phyloP scores from a whole-genome alignment of 495 filamentous ascomycete genomes.

The Penicillium arizonense region DNA sequence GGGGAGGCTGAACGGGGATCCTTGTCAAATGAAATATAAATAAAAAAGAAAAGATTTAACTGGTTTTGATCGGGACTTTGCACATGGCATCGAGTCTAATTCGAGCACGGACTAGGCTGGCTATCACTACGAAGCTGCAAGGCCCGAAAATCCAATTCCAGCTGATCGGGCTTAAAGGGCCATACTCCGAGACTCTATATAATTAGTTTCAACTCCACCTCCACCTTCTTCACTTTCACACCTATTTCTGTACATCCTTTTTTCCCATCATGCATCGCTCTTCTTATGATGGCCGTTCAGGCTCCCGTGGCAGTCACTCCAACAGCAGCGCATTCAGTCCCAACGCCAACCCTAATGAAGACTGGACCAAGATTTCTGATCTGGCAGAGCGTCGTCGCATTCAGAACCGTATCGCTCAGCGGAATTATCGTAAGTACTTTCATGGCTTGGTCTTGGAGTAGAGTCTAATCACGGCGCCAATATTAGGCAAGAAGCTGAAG shows the following conservation, averaged over 20 bases:
- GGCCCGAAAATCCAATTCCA: conserved; percentile 15
- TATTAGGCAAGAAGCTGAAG: conserved; percentile 96
- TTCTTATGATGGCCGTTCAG: conserved; percentile 31
- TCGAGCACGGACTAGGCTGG: conserved; percentile 28
- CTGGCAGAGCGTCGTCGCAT: conserved; percentile 91
- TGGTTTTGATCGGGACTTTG: not conserved
- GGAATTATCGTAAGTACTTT: conserved; percentile 86
- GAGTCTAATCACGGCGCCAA: not conserved
- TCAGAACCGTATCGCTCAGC: conserved; percentile 96
- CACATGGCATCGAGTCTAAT: conserved; percentile 20
- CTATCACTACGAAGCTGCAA: conserved; percentile 37
- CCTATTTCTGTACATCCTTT: conserved; percentile 2
- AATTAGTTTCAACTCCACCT: conserved; percentile 20
- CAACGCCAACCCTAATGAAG: conserved; percentile 94
- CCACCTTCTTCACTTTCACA: not conserved
- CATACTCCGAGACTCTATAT: conserved; percentile 29
- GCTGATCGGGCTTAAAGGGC: conserved; percentile 32
- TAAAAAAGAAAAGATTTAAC: conserved; percentile 4
- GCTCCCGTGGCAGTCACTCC: conserved; percentile 62
- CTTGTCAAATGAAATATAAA: not conserved
- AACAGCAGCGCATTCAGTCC: conserved; percentile 96
- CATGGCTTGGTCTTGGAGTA: not conserved
- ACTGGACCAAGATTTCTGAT: conserved; percentile 99
- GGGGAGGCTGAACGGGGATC: conserved; percentile 6
- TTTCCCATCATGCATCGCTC: conserved; percentile 38